Evolutionary conservation across 345 rosid species (phyloP).

Genomic region (Toxicodendron radicans): DNA sequence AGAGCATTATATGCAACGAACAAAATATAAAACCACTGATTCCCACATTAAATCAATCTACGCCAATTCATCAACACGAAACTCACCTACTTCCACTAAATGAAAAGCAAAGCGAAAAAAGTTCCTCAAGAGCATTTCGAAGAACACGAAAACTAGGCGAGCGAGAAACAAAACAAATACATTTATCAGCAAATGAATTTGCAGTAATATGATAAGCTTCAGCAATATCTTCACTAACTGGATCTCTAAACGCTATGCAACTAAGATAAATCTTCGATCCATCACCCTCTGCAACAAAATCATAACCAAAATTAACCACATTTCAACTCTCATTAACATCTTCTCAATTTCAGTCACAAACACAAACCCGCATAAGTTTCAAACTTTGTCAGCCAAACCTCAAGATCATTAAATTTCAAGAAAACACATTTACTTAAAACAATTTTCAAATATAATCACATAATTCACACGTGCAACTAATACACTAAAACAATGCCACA

Average conservation of each 20-base stretch:
- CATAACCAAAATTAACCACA: background rate
- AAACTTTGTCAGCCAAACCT: no score
- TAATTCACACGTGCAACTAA: no score
- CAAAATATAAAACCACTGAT: conserved; percentile 12
- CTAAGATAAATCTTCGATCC: conserved; percentile 95
- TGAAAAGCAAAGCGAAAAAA: conserved; percentile 86
- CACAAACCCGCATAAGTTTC: background rate
- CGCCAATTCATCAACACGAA: background rate
- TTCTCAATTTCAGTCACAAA: background rate
- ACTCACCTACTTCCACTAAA: conserved; percentile 82
- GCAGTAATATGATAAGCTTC: conserved; percentile 87
- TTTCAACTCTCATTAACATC: background rate
- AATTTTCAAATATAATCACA: no score
- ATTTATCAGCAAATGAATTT: conserved; percentile 88
- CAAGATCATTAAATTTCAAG: no score
- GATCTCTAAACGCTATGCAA: conserved; percentile 94
- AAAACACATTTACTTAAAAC: no score
- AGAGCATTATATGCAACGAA: conserved; percentile 31
- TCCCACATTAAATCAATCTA: background rate
- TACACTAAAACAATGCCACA: no score
- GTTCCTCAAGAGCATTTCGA: conserved; percentile 79
- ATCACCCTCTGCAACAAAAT: conserved; percentile 80
- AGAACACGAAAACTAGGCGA: conserved; percentile 82
- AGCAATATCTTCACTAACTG: conserved; percentile 88
- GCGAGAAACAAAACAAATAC: conserved; percentile 87